Percentiles rank a stretch among this genome's conserved stretches.
These are phyloP conservation scores for Aureobasidium leucospermi DNA, from an alignment of 2,329 filamentous ascomycete species.

Conservation along the genomic window DNA sequence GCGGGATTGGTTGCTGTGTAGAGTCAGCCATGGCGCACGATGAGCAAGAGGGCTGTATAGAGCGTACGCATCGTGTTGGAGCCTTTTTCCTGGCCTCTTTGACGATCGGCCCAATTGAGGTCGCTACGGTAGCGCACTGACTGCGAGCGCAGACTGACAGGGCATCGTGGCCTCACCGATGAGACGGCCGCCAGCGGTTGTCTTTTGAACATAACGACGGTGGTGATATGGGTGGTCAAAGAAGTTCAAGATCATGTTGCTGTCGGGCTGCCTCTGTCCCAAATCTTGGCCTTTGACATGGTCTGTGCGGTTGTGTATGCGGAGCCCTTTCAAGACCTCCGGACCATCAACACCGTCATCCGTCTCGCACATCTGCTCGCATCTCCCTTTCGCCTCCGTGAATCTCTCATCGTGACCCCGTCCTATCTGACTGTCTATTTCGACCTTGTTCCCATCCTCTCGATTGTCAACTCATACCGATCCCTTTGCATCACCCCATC, in stretches of 20 bases:
- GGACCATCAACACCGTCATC: neutral
- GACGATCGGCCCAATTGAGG: neutral
- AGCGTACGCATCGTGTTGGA: slow-evolving; percentile 12
- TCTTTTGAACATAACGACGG: slow-evolving; percentile 11
- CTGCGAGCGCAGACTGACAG: neutral
- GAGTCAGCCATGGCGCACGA: neutral
- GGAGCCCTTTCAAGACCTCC: neutral
- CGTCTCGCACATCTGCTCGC: neutral
- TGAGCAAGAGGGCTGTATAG: neutral
- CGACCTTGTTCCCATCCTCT: no score
- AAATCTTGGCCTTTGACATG: neutral
- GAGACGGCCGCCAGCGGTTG: slow-evolving; percentile 6
- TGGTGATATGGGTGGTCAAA: neutral
- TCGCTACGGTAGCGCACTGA: slow-evolving; percentile 8
- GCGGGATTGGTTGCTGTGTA: slow-evolving; percentile 5
- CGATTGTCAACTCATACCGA: no score
- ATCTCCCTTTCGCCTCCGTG: no score
- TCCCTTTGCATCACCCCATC: no score
- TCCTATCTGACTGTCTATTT: no score
- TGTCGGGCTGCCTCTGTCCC: neutral
- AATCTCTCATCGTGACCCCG: no score
- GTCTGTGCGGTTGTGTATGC: neutral
- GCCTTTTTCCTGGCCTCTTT: slow-evolving; percentile 14
- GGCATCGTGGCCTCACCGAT: neutral
- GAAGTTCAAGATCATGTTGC: neutral